phyloP scores from a whole-genome alignment of 2,329 filamentous ascomycete species.

The Aspergillus calidoustus region DNA sequence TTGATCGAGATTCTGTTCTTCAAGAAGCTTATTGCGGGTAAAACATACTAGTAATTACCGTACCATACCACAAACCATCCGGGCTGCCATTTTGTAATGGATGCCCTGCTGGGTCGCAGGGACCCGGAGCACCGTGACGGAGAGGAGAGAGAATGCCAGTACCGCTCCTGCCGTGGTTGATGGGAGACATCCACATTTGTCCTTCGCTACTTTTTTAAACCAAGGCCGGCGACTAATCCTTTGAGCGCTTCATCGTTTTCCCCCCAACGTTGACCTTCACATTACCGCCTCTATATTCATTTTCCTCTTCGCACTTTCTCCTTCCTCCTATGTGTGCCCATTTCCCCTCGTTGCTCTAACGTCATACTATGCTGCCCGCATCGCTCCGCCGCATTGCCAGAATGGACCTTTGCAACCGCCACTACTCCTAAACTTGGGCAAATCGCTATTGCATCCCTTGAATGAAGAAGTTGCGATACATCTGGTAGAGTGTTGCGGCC shows the following conservation, averaged over 20 bases:
- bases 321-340: not conserved
- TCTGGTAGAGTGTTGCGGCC: not conserved
- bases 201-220: not conserved
- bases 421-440: conserved; percentile 3
- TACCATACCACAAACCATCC: not conserved
- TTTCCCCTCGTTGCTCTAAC: not conserved
- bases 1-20: not conserved
- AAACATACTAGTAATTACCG: conserved; percentile 6
- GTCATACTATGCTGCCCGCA: conserved; percentile 13
- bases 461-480: not conserved
- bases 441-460: not conserved
- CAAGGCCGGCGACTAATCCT: not conserved
- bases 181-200: conserved; percentile 1
- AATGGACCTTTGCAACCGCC: conserved; percentile 13
- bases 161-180: conserved; percentile 5
- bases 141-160: not conserved
- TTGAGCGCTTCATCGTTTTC: not conserved
- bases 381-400: conserved; percentile 10
- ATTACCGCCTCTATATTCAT: conserved; percentile 1
- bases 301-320: conserved; percentile 6
- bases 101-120: not conserved
- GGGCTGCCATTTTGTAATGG: not conserved
- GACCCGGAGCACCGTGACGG: not conserved
- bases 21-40: conserved; percentile 9
- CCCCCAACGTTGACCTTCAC: not conserved